A percentile compares a stretch with the other conserved stretches of the same genome.
Conservation (phyloP, 2,329 filamentous ascomycete species). For the Blastomyces gilchristii region DNA sequence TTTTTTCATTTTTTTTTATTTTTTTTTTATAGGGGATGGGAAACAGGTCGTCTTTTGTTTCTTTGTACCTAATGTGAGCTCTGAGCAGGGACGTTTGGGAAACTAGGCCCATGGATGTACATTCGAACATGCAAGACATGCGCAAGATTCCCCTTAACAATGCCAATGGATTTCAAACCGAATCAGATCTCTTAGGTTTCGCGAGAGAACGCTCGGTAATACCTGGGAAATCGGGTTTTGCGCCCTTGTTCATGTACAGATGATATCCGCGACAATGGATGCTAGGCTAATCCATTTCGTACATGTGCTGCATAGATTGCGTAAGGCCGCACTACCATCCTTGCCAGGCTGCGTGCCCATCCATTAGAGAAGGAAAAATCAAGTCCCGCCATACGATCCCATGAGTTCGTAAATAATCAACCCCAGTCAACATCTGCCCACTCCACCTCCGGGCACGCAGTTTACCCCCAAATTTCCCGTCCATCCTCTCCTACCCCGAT, state of each 20-base stretch:
- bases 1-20: not conserved
- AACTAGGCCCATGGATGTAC: not conserved
- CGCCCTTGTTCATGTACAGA: not conserved
- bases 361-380: not conserved
- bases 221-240: not conserved
- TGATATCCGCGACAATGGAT: not conserved
- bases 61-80: not conserved
- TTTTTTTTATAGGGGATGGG: not conserved
- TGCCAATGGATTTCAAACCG: not conserved
- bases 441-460: not conserved
- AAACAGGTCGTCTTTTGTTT: not conserved
- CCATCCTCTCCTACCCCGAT: not conserved
- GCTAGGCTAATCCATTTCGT: not conserved
- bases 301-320: not conserved
- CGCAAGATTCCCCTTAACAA: not conserved
- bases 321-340: not conserved
- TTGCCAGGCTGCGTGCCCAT: not conserved
- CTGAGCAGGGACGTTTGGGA: not conserved
- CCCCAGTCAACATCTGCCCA: not conserved
- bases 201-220: not conserved
- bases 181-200: not conserved
- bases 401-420: not conserved
- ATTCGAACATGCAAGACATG: not conserved
- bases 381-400: not conserved
- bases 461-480: not conserved